phyloP scores from a whole-genome alignment of 192 early-diverging fungal species.

The Neocallimastix lanati region DNA sequence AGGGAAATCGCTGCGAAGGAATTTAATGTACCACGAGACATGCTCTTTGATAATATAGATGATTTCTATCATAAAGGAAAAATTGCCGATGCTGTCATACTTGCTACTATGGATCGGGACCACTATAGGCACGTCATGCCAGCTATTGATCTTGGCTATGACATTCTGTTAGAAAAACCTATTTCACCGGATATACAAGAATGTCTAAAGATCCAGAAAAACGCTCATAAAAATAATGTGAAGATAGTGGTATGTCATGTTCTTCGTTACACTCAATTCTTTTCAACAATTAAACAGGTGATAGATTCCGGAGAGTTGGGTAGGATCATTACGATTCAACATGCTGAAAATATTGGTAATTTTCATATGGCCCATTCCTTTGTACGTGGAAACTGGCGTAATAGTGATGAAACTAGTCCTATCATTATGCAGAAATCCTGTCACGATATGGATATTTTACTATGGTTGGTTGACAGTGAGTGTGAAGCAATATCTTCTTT shows the following conservation, averaged over 20 bases:
- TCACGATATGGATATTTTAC: conserved; percentile 34
- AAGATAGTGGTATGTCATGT: conserved; percentile 14
- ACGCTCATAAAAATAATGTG: too few species aligned
- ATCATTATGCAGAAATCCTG: conserved; percentile 41
- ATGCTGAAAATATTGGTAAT: conserved; percentile 45
- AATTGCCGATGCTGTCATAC: too few species aligned
- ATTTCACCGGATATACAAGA: too few species aligned
- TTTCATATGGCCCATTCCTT: conserved; percentile 47
- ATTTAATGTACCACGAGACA: too few species aligned
- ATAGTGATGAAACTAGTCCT: conserved; percentile 27
- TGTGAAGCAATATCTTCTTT: conserved; percentile 20
- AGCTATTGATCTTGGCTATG: too few species aligned
- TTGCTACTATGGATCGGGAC: too few species aligned
- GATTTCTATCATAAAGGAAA: too few species aligned
- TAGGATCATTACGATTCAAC: conserved; percentile 38
- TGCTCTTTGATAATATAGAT: too few species aligned
- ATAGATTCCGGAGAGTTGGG: conserved; percentile 30
- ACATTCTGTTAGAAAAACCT: too few species aligned
- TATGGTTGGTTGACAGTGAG: conserved; percentile 5
- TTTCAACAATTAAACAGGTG: conserved; percentile 27
- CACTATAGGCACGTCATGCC: too few species aligned
- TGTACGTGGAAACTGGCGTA: conserved; percentile 46
- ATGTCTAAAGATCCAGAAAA: too few species aligned
- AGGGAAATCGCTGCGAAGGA: too few species aligned
- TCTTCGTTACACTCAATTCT: conserved; percentile 38